Evolutionary conservation across 2,329 filamentous ascomycete genomes (phyloP), one percentile per base, ranked within the genome.

Genomic region (Scedosporium apiospermum): DNA sequence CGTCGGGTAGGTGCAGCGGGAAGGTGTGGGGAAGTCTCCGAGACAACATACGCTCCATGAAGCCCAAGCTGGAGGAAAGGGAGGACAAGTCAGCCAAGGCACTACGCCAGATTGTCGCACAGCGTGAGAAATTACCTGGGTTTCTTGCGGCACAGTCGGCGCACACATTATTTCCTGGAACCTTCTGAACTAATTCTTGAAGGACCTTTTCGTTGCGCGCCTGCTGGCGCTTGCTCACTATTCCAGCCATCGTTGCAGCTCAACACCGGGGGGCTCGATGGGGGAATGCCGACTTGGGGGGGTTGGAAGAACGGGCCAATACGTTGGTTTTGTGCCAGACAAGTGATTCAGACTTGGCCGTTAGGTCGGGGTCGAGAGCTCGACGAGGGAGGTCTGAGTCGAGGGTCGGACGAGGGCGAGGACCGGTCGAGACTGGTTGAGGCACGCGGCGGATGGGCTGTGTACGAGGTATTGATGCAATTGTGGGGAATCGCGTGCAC

Each of bases 151-250:
- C 84, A 77, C 95, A 99, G 77, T 99, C 95, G 66, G 95, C 95
- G 79, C 95, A 99, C 70, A 86, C 80, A 73, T 95, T 92, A 79
- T 99, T 99, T 64, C 95, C 95, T 7, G 92, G 85, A 9, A 96
- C 69, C 44, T 80, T 86, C 68, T 89, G 89, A 68, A 98, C 88
- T 66, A 99, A 84, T 58, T 98, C 93, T 72, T 97, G 91, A 67
- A 99, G 82, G 63, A 86, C 81, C 73, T 91, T 91, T 80, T 99
- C 95, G 76, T 99, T 97, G 77, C 95, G 93, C 81, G 90, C 91
- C 82, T 97, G 93, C 79, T 97, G 91, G 77, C 95, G 91, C 83
- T 98, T 99, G 81, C 88, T 96, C 74, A 96, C 81, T 55, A 86
- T 81, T 62, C 84, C 82, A 63, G 90, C 83, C 90, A 93, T 95